phyloP scores from a whole-genome alignment of 176 grass and related monocot species.

The Oryza meyeriana region DNA sequence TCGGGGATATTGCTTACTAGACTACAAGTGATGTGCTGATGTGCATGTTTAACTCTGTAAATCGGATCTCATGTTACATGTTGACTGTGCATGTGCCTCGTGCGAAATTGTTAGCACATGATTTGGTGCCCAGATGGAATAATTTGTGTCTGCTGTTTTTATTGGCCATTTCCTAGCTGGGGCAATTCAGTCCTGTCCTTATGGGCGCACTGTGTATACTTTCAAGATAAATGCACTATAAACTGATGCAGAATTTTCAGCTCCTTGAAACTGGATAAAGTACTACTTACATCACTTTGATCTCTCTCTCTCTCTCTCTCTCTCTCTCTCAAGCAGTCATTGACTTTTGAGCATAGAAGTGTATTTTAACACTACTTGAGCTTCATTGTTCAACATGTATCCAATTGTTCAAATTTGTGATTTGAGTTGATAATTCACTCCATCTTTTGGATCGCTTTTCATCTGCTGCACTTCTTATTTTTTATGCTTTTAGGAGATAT shows the following conservation, averaged over 20 bases:
- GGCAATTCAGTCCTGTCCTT: not conserved
- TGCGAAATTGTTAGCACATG: not conserved
- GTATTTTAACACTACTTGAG: not conserved
- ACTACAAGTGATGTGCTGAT: not conserved
- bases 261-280: not conserved
- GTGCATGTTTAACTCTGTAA: not conserved
- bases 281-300: not conserved
- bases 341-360: not conserved
- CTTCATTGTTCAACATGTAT: not conserved
- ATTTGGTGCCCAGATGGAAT: not conserved
- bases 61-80: not conserved
- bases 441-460: slow-evolving; percentile 8
- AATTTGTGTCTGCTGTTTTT: not conserved
- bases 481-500: slow-evolving; percentile 76
- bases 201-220: not conserved
- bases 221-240: not conserved
- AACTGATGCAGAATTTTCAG: not conserved
- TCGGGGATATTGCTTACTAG: not conserved
- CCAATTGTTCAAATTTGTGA: not conserved
- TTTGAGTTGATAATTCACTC: slow-evolving; percentile 1
- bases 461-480: not conserved
- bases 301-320: too few species aligned
- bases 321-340: not conserved
- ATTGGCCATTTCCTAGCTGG: not conserved
- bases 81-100: not conserved